Conservation (phyloP, 2,329 filamentous ascomycete genomes). For the Emergomyces africanus region DNA sequence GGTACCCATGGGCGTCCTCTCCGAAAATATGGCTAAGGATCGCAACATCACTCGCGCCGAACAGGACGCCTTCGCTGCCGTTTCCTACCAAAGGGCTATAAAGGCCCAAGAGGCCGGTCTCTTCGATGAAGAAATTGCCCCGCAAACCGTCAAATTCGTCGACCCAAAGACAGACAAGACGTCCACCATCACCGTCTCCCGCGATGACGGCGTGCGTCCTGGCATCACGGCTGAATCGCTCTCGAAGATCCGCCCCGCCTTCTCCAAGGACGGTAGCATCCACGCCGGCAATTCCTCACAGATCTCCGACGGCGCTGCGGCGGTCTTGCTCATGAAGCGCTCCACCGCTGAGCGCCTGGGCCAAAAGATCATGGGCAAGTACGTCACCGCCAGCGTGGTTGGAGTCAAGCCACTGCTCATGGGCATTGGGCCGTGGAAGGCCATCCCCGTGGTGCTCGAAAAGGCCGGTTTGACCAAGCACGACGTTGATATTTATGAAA, state of each 20-base stretch:
- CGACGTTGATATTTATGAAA: conserved; percentile 95
- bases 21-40: conserved; percentile 89
- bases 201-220: conserved; percentile 75
- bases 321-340: conserved; percentile 90
- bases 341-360: conserved; percentile 78
- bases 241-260: conserved; percentile 81
- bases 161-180: conserved; percentile 84
- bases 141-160: conserved; percentile 73
- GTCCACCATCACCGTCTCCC: conserved; percentile 67
- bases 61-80: conserved; percentile 91
- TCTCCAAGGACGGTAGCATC: conserved; percentile 82
- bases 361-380: conserved; percentile 86
- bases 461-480: conserved; percentile 77
- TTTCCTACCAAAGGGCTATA: conserved; percentile 72
- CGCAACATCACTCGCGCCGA: conserved; percentile 55
- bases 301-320: conserved; percentile 90
- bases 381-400: conserved; percentile 69
- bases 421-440: conserved; percentile 91
- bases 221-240: conserved; percentile 80
- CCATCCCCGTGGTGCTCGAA: conserved; percentile 81
- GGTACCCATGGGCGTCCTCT: conserved; percentile 89
- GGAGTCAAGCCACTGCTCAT: conserved; percentile 89
- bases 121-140: conserved; percentile 83
- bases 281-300: conserved; percentile 95
- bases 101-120: conserved; percentile 78